A percentile compares a stretch with the other conserved stretches of the same genome.
Evolutionary conservation across 2,329 filamentous ascomycete species (phyloP).

Genomic region (Akanthomyces muscarius): DNA sequence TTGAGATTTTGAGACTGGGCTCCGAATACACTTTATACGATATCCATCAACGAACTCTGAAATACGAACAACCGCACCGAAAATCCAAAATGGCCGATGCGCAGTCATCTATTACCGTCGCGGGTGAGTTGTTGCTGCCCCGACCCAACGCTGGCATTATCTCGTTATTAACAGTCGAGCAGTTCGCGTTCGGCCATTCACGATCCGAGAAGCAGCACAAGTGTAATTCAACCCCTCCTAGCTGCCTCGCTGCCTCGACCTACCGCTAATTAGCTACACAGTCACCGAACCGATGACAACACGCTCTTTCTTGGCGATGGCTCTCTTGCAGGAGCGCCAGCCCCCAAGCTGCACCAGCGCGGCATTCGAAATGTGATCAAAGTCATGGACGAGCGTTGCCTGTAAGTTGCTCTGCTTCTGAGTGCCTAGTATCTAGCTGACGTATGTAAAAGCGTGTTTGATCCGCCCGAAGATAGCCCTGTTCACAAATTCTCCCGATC

Average conservation of each 20-base stretch:
- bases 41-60: neutral
- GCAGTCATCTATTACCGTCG: conserved; percentile 55
- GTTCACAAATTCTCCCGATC: conserved; percentile 83
- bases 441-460: conserved; percentile 68
- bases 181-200: conserved; percentile 70
- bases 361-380: conserved; percentile 91
- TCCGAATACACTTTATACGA: neutral
- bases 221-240: conserved; percentile 47
- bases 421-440: neutral
- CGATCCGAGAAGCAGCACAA: conserved; percentile 91
- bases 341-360: conserved; percentile 79
- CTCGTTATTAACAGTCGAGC: conserved; percentile 26
- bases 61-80: neutral
- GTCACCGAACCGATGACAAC: conserved; percentile 70
- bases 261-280: conserved; percentile 27
- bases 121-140: conserved; percentile 39
- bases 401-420: conserved; percentile 58
- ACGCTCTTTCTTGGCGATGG: conserved; percentile 95
- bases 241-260: neutral
- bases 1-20: neutral
- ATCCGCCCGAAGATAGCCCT: conserved; percentile 91
- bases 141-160: conserved; percentile 1
- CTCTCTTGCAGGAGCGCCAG: conserved; percentile 80
- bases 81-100: conserved; percentile 9
- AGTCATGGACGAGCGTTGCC: conserved; percentile 89